These are phyloP conservation scores for Boletus reticuloceps DNA, from an alignment of 768 basidiomycete species.

Conservation along the genomic window DNA sequence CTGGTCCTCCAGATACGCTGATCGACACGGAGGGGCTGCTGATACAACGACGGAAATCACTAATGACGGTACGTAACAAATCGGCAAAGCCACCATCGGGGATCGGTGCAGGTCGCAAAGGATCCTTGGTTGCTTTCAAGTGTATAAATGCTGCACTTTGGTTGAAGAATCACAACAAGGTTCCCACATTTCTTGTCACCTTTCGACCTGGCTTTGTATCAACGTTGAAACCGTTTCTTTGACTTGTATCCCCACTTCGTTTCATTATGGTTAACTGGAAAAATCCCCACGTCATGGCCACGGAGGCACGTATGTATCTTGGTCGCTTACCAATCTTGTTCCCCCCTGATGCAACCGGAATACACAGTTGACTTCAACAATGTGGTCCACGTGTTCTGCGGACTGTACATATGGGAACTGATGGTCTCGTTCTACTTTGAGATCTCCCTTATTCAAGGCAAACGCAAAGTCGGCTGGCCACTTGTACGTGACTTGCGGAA, in stretches of 20 bases:
- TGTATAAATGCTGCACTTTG: constrained; percentile 16
- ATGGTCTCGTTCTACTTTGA: constrained; percentile 64
- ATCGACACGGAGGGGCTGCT: background rate
- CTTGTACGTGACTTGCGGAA: constrained; percentile 44
- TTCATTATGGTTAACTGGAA: constrained; percentile 29
- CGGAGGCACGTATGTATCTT: constrained; percentile 23
- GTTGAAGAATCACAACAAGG: constrained; percentile 5
- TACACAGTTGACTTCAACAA: constrained; percentile 54
- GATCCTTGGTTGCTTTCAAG: constrained; percentile 26
- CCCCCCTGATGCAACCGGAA: constrained; percentile 1
- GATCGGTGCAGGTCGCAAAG: constrained; percentile 9
- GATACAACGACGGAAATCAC: background rate
- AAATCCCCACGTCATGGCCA: constrained; percentile 15
- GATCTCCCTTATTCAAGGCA: constrained; percentile 57
- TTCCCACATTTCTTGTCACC: constrained; percentile 1
- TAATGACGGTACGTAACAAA: constrained; percentile 18
- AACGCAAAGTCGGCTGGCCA: constrained; percentile 65
- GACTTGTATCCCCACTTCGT: constrained; percentile 8
- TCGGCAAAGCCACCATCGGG: constrained; percentile 1
- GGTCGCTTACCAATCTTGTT: background rate
- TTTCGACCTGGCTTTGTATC: constrained; percentile 7
- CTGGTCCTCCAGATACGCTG: background rate
- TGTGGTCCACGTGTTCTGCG: constrained; percentile 61
- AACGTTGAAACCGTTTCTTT: constrained; percentile 5
- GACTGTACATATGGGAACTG: constrained; percentile 68